A percentile compares a stretch with the other conserved stretches of the same genome.
Conservation (phyloP, 768 basidiomycete species). For the Agaricus bisporus region DNA sequence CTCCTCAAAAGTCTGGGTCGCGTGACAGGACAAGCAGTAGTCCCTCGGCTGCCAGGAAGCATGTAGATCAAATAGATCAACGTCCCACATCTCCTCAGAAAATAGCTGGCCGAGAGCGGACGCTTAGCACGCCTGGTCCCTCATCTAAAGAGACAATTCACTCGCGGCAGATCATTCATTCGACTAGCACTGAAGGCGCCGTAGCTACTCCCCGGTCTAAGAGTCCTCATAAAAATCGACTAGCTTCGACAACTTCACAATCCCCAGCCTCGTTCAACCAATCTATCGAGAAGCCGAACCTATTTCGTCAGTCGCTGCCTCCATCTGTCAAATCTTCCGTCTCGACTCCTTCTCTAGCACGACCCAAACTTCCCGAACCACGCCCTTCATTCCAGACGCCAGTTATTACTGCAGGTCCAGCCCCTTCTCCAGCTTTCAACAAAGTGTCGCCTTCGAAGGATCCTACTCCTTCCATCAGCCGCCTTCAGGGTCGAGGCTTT, state of each 20-base stretch:
- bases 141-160: constrained; percentile 1
- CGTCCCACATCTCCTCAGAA: constrained; percentile 31
- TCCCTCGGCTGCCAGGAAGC: constrained; percentile 15
- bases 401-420: constrained; percentile 35
- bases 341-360: constrained; percentile 38
- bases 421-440: constrained; percentile 54
- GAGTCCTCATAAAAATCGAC: background rate
- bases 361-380: constrained; percentile 46
- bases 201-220: background rate
- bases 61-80: constrained; percentile 29
- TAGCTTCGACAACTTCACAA: constrained; percentile 12
- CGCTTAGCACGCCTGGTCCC: constrained; percentile 39
- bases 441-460: constrained; percentile 57
- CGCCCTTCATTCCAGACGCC: constrained; percentile 38
- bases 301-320: constrained; percentile 19
- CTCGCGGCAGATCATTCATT: background rate
- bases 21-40: constrained; percentile 9
- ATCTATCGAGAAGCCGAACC: constrained; percentile 13
- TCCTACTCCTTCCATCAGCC: constrained; percentile 74
- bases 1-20: constrained; percentile 11
- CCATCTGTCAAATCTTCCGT: constrained; percentile 30
- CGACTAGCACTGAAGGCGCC: background rate
- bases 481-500: constrained; percentile 80
- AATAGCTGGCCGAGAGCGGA: constrained; percentile 40
- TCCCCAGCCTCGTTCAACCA: constrained; percentile 11